Evolutionary conservation across 108 stramenopile species (phyloP).

Genomic region (Cyclotella baltica): DNA sequence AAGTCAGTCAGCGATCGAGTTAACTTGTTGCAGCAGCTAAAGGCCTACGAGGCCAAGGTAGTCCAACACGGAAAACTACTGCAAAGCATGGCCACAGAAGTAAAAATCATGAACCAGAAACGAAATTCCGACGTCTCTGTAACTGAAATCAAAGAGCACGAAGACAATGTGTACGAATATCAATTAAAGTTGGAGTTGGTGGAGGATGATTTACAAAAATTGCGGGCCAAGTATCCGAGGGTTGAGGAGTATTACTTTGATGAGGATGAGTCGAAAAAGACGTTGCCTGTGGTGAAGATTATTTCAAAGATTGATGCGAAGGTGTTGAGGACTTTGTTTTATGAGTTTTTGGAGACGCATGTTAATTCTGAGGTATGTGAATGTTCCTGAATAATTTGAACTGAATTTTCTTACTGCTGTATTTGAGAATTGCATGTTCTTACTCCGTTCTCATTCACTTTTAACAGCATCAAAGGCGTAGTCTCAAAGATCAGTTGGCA

Average conservation of each 20-base stretch:
- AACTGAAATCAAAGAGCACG: conserved; percentile 42
- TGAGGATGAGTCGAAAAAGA: conserved; percentile 23
- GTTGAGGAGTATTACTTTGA: conserved; percentile 43
- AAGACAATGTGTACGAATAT: conserved; percentile 65
- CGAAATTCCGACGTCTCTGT: conserved; percentile 10
- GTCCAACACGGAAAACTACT: conserved; percentile 75
- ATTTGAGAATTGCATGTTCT: neutral
- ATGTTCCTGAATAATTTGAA: no score
- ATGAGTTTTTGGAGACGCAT: conserved; percentile 65
- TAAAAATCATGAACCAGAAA: conserved; percentile 54
- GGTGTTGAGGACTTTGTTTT: conserved; percentile 64
- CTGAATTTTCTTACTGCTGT: neutral
- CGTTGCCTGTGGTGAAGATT: conserved; percentile 41
- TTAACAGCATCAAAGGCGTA: conserved; percentile 41
- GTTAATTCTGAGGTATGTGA: conserved; percentile 63
- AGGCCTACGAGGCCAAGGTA: conserved; percentile 69
- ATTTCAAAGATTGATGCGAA: conserved; percentile 64
- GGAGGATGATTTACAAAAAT: conserved; percentile 68
- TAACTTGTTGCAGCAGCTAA: conserved; percentile 37
- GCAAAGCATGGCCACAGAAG: conserved; percentile 67
- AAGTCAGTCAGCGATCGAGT: conserved; percentile 75
- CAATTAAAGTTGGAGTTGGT: conserved; percentile 86
- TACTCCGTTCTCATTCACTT: neutral
- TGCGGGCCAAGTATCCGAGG: conserved; percentile 48
- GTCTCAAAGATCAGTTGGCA: conserved; percentile 33